phyloP scores from a whole-genome alignment of 345 rosid species.

The Eucalyptus tenuipes region DNA sequence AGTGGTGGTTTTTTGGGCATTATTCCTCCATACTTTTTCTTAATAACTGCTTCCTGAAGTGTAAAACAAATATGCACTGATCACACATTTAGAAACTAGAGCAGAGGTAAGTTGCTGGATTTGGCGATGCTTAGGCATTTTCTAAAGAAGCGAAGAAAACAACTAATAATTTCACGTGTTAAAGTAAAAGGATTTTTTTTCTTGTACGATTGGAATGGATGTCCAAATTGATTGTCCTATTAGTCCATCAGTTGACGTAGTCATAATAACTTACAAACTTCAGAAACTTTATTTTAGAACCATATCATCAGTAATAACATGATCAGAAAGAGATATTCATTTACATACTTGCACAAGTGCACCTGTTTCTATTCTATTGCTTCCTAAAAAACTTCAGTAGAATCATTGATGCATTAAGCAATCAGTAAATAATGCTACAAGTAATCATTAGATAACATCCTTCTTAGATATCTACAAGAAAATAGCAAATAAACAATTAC shows the following conservation, averaged over 20 bases:
- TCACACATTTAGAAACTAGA: background rate
- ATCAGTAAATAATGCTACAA: background rate
- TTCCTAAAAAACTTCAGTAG: background rate
- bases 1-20: constrained; percentile 98
- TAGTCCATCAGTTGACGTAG: background rate
- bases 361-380: background rate
- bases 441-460: background rate
- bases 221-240: background rate
- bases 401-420: background rate
- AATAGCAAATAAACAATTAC: background rate
- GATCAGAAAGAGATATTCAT: background rate
- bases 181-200: background rate
- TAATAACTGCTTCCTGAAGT: constrained; percentile 55
- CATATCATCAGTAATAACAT: background rate
- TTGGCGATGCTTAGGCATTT: background rate
- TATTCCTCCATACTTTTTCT: constrained; percentile 94
- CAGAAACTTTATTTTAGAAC: background rate
- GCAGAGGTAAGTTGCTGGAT: background rate
- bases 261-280: background rate
- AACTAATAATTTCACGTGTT: background rate
- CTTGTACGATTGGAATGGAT: background rate
- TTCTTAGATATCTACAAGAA: background rate
- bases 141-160: background rate
- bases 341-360: background rate
- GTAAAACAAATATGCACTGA: background rate